phyloP scores from a whole-genome alignment of 2,329 filamentous ascomycete species.

The Talaromyces sp. region DNA sequence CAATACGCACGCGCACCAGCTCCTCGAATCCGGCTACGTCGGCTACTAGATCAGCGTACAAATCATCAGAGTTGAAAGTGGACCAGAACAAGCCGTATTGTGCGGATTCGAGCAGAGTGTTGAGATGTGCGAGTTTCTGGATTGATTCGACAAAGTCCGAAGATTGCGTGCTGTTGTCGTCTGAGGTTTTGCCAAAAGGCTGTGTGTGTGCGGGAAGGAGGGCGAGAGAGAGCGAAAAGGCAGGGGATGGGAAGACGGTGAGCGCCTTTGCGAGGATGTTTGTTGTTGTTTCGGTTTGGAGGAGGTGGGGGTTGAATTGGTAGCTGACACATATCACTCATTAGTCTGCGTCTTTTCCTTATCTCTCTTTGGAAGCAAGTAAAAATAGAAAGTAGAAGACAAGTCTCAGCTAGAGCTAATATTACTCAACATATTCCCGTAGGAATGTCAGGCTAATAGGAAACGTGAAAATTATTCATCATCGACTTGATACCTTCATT shows the following conservation, averaged over 20 bases:
- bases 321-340: conserved; percentile 58
- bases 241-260: conserved; percentile 92
- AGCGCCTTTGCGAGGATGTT: conserved; percentile 98
- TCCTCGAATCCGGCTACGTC: conserved; percentile 96
- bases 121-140: conserved; percentile 78
- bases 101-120: conserved; percentile 81
- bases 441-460: conserved; percentile 85
- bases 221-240: conserved; percentile 91
- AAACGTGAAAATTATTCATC: conserved; percentile 86
- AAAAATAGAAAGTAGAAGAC: neutral
- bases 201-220: conserved; percentile 84
- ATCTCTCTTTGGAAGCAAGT: neutral
- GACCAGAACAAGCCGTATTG: conserved; percentile 93
- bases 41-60: conserved; percentile 91
- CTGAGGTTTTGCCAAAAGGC: conserved; percentile 48
- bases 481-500: conserved; percentile 36
- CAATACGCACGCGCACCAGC: conserved; percentile 83
- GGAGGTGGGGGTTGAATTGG: conserved; percentile 98
- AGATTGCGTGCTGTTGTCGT: conserved; percentile 21
- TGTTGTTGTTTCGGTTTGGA: conserved; percentile 95
- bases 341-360: neutral
- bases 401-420: conserved; percentile 71
- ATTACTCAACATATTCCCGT: conserved; percentile 65
- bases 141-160: conserved; percentile 76
- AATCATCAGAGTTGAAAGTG: conserved; percentile 85